These are phyloP conservation scores for Xerocomellus chrysenteron DNA, from an alignment of 768 basidiomycete genomes.

Conservation along the genomic window DNA sequence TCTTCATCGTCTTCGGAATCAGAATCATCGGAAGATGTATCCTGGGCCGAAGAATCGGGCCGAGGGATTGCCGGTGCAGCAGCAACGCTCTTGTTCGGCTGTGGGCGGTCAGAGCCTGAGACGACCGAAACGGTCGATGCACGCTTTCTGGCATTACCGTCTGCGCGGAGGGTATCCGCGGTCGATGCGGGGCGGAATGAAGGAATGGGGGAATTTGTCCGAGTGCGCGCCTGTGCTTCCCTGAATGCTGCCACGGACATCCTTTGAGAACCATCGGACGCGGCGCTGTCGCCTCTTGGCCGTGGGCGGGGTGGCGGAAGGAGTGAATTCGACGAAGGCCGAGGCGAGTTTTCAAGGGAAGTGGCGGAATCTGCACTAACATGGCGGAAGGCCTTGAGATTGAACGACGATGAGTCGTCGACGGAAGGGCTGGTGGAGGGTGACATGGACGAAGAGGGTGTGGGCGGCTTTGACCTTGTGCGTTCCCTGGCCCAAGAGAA, in stretches of 20 bases:
- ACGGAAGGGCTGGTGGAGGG: constrained; percentile 21
- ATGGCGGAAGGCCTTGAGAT: constrained; percentile 73
- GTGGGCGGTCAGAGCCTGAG: constrained; percentile 15
- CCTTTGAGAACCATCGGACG: constrained; percentile 67
- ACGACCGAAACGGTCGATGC: constrained; percentile 31
- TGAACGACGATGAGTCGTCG: constrained; percentile 49
- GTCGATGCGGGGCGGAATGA: constrained; percentile 43
- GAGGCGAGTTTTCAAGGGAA: constrained; percentile 20
- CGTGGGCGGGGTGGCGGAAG: constrained; percentile 44
- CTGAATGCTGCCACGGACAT: constrained; percentile 82
- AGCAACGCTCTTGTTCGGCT: constrained; percentile 8
- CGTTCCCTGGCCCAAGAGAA: constrained; percentile 37
- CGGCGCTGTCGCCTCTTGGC: constrained; percentile 55
- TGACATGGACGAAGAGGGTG: constrained; percentile 36
- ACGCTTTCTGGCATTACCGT: constrained; percentile 25
- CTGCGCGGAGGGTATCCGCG: constrained; percentile 31
- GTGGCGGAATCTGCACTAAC: constrained; percentile 45
- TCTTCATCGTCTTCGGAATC: constrained; percentile 37
- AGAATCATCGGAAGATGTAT: constrained; percentile 36
- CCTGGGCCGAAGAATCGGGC: constrained; percentile 16
- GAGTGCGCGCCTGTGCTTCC: constrained; percentile 68
- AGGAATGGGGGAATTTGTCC: constrained; percentile 59
- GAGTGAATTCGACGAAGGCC: constrained; percentile 23
- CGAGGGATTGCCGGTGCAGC: constrained; percentile 8
- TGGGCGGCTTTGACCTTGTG: constrained; percentile 34